These are phyloP conservation scores for Neurospora africana DNA, from an alignment of 495 filamentous ascomycete genomes.

Conservation along the genomic window DNA sequence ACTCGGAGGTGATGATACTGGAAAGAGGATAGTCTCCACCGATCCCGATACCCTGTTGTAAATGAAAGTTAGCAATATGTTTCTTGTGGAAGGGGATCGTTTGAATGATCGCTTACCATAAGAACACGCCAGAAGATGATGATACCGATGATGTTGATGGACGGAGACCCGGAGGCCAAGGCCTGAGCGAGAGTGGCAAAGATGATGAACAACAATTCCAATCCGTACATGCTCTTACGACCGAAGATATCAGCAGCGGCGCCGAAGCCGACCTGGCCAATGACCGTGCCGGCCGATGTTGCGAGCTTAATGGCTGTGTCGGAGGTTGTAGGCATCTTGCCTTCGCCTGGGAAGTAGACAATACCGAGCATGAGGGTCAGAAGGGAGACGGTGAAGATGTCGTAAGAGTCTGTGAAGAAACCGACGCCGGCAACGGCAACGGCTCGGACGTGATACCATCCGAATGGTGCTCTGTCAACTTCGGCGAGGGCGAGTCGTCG, in stretches of 20 bases:
- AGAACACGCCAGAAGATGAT: slow-evolving; percentile 85
- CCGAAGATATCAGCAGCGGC: slow-evolving; percentile 69
- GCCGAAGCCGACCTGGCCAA: slow-evolving; percentile 78
- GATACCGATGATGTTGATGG: slow-evolving; percentile 61
- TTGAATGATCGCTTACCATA: slow-evolving; percentile 41
- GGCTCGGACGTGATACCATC: slow-evolving; percentile 65
- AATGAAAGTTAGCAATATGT: neutral
- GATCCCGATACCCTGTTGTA: slow-evolving; percentile 53
- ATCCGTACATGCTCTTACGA: slow-evolving; percentile 77
- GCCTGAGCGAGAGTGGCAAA: slow-evolving; percentile 71
- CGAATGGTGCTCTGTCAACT: slow-evolving; percentile 66
- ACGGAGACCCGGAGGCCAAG: slow-evolving; percentile 54
- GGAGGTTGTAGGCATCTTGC: slow-evolving; percentile 48
- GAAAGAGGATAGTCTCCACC: slow-evolving; percentile 82
- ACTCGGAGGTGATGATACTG: slow-evolving; percentile 76
- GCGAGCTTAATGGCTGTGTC: slow-evolving; percentile 84
- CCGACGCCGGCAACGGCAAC: slow-evolving; percentile 63
- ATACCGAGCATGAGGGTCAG: slow-evolving; percentile 60
- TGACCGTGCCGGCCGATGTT: slow-evolving; percentile 76
- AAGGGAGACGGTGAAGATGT: slow-evolving; percentile 65
- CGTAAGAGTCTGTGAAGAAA: slow-evolving; percentile 72
- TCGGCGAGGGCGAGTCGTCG: slow-evolving; percentile 60
- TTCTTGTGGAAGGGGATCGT: neutral
- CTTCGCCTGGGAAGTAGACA: slow-evolving; percentile 51
- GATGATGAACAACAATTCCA: slow-evolving; percentile 84